Conservation (phyloP, 2,329 filamentous ascomycete species). For the Xylariaceae sp. region DNA sequence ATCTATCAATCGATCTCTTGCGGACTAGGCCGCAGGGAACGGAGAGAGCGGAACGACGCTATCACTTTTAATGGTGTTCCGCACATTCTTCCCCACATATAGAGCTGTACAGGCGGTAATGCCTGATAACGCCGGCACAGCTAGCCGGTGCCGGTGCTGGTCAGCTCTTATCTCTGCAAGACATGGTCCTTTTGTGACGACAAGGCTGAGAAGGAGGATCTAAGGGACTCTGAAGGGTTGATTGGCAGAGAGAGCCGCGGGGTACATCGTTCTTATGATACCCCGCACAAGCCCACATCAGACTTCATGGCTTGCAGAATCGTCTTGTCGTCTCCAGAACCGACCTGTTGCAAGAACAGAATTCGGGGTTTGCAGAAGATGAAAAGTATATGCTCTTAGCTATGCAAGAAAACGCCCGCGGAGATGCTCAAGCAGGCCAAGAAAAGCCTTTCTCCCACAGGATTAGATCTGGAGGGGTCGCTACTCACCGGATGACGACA, state of each 20-base stretch:
- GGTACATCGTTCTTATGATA: constrained; percentile 16
- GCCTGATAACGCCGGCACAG: constrained; percentile 17
- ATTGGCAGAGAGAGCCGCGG: constrained; percentile 22
- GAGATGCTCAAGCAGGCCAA: constrained; percentile 25
- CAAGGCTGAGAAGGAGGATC: constrained; percentile 20
- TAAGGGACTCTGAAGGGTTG: constrained; percentile 4
- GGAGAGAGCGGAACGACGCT: too few species aligned
- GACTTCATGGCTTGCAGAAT: neutral
- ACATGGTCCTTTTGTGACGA: neutral
- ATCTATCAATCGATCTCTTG: too few species aligned
- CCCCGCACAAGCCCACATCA: neutral
- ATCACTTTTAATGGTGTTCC: too few species aligned
- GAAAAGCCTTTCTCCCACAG: too few species aligned
- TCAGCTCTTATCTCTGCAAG: constrained; percentile 1
- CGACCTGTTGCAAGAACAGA: too few species aligned
- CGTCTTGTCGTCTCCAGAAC: too few species aligned
- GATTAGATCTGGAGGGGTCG: constrained; percentile 23
- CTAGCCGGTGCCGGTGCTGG: constrained; percentile 3
- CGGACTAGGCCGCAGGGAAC: too few species aligned
- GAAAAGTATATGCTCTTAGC: too few species aligned
- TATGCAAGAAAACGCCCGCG: constrained; percentile 26
- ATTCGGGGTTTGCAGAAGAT: neutral
- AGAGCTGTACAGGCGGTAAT: too few species aligned
- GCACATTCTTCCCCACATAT: too few species aligned
- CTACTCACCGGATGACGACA: constrained; percentile 28